Evolutionary conservation across 352 stramenopile genomes (phyloP).

Genomic region (Globisporangium acanthophoron): DNA sequence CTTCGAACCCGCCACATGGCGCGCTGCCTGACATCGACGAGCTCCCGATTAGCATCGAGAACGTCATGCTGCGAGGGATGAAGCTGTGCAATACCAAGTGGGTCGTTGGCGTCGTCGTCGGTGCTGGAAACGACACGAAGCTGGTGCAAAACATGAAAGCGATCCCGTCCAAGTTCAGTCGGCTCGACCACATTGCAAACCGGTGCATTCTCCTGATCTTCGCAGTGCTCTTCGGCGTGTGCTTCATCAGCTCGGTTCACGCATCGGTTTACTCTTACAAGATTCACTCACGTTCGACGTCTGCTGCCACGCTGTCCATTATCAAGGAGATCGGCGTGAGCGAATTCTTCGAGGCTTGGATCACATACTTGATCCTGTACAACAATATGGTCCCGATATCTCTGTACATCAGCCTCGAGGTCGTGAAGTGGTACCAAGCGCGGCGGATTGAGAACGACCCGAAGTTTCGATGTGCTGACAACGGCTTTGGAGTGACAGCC

Average conservation of each 20-base stretch:
- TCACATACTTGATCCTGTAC: constrained; percentile 85
- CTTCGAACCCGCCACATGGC: neutral
- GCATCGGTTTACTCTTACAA: constrained; percentile 34
- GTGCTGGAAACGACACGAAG: constrained; percentile 76
- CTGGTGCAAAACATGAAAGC: constrained; percentile 84
- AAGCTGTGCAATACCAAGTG: constrained; percentile 85
- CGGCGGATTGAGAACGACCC: constrained; percentile 88
- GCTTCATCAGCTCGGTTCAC: constrained; percentile 66
- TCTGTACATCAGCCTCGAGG: constrained; percentile 96
- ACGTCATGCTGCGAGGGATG: constrained; percentile 75
- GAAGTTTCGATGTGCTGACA: constrained; percentile 47
- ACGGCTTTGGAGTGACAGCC: constrained; percentile 67
- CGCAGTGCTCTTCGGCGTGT: constrained; percentile 62
- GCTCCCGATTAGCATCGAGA: constrained; percentile 73
- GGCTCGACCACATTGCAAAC: constrained; percentile 72
- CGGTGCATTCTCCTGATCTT: constrained; percentile 85
- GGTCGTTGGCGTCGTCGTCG: constrained; percentile 71
- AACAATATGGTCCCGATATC: constrained; percentile 95
- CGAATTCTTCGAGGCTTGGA: constrained; percentile 54
- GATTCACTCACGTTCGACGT: constrained; percentile 18
- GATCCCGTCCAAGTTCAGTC: constrained; percentile 82
- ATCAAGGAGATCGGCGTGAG: constrained; percentile 25
- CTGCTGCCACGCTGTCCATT: constrained; percentile 22
- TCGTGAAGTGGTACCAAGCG: constrained; percentile 94
- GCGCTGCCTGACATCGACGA: constrained; percentile 33